Evolutionary conservation across 768 basidiomycete species (phyloP), one percentile per base, ranked within the genome.

Genomic region (Hericium coralloides): DNA sequence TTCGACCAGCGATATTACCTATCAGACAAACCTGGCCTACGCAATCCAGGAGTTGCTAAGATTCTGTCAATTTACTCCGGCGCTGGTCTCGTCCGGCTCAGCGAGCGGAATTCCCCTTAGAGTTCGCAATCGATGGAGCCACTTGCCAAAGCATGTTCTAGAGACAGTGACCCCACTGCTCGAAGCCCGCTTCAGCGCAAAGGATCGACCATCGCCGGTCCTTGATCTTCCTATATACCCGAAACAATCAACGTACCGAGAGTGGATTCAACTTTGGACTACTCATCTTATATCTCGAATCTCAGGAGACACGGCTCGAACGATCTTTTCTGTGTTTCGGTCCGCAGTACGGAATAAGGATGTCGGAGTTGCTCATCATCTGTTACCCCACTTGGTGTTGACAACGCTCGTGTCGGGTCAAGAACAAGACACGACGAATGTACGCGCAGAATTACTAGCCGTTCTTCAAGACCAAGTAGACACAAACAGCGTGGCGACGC

Each of bases 201-300:
- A 78, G 25, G 74, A 73, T 31, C 60, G 68, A 3, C 58, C 65
- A 2, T 55, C 64, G 3, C 58, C 59, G 8, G 64, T 69, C 2
- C 65, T 70, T 2, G 73, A 74, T 52, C 81, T 85, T 60, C 95
- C 95, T 2, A 84, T 98, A 56, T 99, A 98, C 70, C 78, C 81
- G 0, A 71, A 72, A 4, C 79, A 84, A 56, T 68, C 81, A 2
- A 95, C 92, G 0, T 99, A 98, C 70, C 84, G 95, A 43, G 95
- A 98, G 69, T 99, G 97, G 97, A 80, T 98, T 37, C 93, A 95
- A 61, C 67, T 80, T 0, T 98, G 95, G 93, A 85, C 92, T 1
- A 75, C 79, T 10, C 79, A 92, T 68, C 79, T 99, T 38, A 89
- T 98, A 55, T 76, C 79, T 12, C 79, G 75, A 56, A 83, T 80